phyloP scores from a whole-genome alignment of 2,329 filamentous ascomycete genomes.

The Ilyonectria destructans region DNA sequence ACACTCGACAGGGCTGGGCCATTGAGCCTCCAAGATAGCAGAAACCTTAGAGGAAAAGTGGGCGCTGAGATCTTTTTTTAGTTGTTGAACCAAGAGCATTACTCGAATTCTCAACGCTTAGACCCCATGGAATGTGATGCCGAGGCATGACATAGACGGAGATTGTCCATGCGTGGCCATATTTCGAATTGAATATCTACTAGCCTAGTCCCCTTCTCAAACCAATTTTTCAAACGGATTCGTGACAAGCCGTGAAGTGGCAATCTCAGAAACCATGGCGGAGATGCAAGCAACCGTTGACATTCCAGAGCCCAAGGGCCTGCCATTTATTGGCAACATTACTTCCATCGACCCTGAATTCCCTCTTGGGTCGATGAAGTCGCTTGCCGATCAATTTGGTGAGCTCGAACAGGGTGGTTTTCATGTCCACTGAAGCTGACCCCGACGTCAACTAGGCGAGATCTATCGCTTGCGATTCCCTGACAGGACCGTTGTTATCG shows the following conservation, averaged over 20 bases:
- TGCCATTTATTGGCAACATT: constrained; percentile 77
- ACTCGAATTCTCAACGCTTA: neutral
- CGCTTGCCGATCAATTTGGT: constrained; percentile 76
- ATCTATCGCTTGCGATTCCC: constrained; percentile 35
- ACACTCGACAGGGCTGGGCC: constrained; percentile 17
- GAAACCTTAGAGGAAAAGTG: neutral
- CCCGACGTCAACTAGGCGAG: constrained; percentile 24
- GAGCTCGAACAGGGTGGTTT: constrained; percentile 32
- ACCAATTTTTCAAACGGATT: neutral
- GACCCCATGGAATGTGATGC: neutral
- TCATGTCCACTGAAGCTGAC: neutral
- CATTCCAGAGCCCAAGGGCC: constrained; percentile 74
- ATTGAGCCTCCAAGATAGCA: constrained; percentile 3
- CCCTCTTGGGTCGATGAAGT: constrained; percentile 67
- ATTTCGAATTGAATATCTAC: neutral
- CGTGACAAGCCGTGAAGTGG: neutral
- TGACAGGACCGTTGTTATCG: constrained; percentile 58
- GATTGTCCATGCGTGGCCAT: neutral
- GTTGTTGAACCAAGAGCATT: neutral
- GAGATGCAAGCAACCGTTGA: constrained; percentile 51
- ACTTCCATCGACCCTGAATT: constrained; percentile 71
- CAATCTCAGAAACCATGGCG: neutral
- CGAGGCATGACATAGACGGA: constrained; percentile 3
- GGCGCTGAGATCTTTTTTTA: neutral
- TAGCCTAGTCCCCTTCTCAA: neutral